Evolutionary conservation across 2,329 filamentous ascomycete genomes (phyloP).

Genomic region (Nemania sp.): DNA sequence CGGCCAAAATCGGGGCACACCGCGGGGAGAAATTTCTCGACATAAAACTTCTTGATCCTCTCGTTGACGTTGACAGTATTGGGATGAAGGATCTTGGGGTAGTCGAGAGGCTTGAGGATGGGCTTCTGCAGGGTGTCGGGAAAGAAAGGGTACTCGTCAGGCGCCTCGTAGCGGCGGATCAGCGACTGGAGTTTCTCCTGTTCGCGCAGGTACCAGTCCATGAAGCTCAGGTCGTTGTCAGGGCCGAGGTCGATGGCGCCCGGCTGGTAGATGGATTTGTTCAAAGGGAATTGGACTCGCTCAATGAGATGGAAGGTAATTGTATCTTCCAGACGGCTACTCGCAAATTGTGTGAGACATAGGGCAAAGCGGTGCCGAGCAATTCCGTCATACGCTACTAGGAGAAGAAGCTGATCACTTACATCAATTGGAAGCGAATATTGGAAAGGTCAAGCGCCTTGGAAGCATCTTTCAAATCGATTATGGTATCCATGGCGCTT

Average conservation of each 20-base stretch:
- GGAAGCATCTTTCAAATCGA: slow-evolving; percentile 82
- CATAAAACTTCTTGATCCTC: slow-evolving; percentile 84
- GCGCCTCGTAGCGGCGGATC: slow-evolving; percentile 91
- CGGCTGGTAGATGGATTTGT: slow-evolving; percentile 81
- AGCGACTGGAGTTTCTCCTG: slow-evolving; percentile 90
- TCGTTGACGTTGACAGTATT: slow-evolving; percentile 92
- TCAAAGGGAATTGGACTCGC: slow-evolving; percentile 94
- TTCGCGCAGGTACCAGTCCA: slow-evolving; percentile 91
- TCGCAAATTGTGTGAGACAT: neutral
- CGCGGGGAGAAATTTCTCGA: slow-evolving; percentile 77
- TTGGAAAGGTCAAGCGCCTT: slow-evolving; percentile 87
- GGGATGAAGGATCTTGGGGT: slow-evolving; percentile 82
- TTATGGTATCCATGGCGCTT: slow-evolving; percentile 78
- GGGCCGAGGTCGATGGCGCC: slow-evolving; percentile 77
- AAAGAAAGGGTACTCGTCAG: slow-evolving; percentile 98
- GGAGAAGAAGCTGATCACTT: slow-evolving; percentile 39
- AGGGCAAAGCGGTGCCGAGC: neutral
- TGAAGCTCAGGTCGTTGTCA: slow-evolving; percentile 65
- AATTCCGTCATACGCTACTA: neutral
- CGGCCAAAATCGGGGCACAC: slow-evolving; percentile 79
- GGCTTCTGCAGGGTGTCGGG: slow-evolving; percentile 76
- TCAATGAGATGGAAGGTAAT: slow-evolving; percentile 98
- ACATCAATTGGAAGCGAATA: slow-evolving; percentile 95
- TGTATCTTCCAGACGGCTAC: slow-evolving; percentile 91
- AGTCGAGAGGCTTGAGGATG: slow-evolving; percentile 84